These are phyloP conservation scores for Tulasnella sp. DNA, from an alignment of 768 basidiomycete genomes.

Conservation along the genomic window DNA sequence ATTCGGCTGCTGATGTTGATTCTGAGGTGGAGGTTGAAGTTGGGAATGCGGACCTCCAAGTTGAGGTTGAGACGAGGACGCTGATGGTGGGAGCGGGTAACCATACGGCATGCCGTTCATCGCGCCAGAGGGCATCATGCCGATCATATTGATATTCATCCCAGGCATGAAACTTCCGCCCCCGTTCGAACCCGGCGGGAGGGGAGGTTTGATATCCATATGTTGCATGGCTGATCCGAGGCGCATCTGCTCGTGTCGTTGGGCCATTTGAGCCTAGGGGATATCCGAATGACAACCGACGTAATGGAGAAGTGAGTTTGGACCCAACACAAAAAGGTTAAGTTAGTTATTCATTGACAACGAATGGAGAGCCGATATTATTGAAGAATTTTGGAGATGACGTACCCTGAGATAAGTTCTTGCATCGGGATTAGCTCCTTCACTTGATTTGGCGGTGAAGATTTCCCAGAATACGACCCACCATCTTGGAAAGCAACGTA, in stretches of 20 bases:
- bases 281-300: too few species aligned
- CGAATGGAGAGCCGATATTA: not conserved
- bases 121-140: not conserved
- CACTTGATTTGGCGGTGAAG: constrained; percentile 9
- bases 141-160: not conserved
- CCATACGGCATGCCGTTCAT: not conserved
- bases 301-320: too few species aligned
- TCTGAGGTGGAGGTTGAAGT: too few species aligned
- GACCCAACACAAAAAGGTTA: too few species aligned
- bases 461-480: constrained; percentile 20
- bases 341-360: too few species aligned
- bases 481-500: constrained; percentile 12
- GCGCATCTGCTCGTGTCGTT: not conserved
- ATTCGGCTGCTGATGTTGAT: too few species aligned
- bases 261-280: not conserved
- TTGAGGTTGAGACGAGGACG: too few species aligned
- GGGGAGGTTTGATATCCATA: not conserved
- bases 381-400: not conserved
- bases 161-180: too few species aligned
- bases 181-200: not conserved
- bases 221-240: not conserved
- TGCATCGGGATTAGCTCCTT: constrained; percentile 1
- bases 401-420: constrained; percentile 1
- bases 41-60: too few species aligned
- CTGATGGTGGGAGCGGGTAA: not conserved